These are phyloP conservation scores for Penicillium goetzii DNA, from an alignment of 495 filamentous ascomycete species.

Conservation along the genomic window DNA sequence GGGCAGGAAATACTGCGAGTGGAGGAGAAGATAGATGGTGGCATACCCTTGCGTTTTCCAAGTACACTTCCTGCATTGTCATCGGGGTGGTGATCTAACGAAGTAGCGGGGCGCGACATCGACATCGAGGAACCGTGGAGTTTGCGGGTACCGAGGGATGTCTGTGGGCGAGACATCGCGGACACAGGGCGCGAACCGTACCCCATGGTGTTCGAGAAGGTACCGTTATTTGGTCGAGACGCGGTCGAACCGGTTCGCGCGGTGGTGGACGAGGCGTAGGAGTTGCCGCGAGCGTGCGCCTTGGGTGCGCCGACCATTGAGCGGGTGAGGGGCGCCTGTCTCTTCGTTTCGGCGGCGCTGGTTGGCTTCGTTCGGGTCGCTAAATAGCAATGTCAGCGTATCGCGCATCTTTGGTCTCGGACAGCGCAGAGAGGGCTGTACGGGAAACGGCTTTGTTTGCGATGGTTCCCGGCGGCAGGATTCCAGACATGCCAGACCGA, in stretches of 20 bases:
- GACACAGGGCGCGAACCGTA: conserved; percentile 55
- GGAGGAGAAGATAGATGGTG: conserved; percentile 34
- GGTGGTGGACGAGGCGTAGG: conserved; percentile 48
- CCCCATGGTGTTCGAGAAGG: conserved; percentile 62
- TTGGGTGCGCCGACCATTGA: conserved; percentile 43
- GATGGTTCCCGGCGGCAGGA: conserved; percentile 53
- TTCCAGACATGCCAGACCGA: conserved; percentile 56
- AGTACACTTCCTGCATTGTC: conserved; percentile 46
- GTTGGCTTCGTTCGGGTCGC: conserved; percentile 59
- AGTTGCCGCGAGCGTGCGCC: conserved; percentile 45
- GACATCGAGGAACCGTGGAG: conserved; percentile 48
- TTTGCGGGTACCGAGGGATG: conserved; percentile 48
- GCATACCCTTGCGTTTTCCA: conserved; percentile 75
- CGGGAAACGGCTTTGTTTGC: conserved; percentile 44
- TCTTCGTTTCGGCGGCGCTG: conserved; percentile 44
- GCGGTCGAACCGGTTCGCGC: conserved; percentile 48
- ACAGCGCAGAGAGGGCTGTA: conserved; percentile 26
- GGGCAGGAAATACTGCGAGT: conserved; percentile 29
- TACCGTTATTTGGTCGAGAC: conserved; percentile 53
- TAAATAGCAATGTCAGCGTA: conserved; percentile 30
- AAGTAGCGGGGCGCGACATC: conserved; percentile 60
- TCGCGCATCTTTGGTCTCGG: not conserved
- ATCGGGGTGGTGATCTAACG: conserved; percentile 59
- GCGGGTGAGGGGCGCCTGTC: conserved; percentile 39
- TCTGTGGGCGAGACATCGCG: conserved; percentile 48